Percentiles rank a stretch among this genome's conserved stretches.
Conservation (phyloP, 2,329 filamentous ascomycete genomes). For the Neophaeococcomyces mojaviensis region DNA sequence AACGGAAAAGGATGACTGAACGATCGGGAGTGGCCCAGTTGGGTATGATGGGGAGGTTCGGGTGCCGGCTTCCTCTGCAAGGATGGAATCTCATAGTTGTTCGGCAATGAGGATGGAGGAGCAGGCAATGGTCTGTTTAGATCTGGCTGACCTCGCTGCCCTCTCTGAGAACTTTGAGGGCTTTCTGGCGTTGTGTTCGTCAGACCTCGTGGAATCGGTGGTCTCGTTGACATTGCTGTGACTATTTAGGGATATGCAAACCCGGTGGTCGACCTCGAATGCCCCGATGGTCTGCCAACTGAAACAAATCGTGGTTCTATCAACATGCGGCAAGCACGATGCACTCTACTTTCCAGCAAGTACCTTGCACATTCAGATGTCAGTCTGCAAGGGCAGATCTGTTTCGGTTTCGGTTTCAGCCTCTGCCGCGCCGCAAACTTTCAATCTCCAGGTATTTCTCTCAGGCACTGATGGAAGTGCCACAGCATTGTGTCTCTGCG, state of each 20-base stretch:
- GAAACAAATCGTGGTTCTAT: too few relatives aligned
- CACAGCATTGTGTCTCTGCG: constrained; percentile 1
- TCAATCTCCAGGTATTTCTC: constrained; percentile 11
- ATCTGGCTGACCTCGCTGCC: constrained; percentile 7
- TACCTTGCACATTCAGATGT: not conserved
- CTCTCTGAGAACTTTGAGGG: not conserved
- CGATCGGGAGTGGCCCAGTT: constrained; percentile 53
- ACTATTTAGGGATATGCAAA: not conserved
- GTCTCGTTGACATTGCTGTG: constrained; percentile 4
- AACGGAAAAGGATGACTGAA: constrained; percentile 75
- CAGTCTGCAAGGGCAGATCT: not conserved
- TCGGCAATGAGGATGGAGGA: constrained; percentile 14
- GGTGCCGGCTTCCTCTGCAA: constrained; percentile 18
- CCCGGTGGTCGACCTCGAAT: not conserved
- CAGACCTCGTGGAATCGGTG: not conserved
- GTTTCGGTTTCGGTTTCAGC: not conserved
- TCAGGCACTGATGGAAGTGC: constrained; percentile 3
- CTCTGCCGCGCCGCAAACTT: not conserved
- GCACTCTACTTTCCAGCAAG: not conserved
- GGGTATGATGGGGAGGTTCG: constrained; percentile 10
- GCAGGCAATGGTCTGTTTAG: constrained; percentile 19
- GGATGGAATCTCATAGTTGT: constrained; percentile 25
- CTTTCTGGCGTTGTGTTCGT: not conserved
- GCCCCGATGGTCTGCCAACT: not conserved
- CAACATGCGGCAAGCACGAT: not conserved